Conservation (phyloP, 768 basidiomycete genomes). For the Calvatia gigantea region DNA sequence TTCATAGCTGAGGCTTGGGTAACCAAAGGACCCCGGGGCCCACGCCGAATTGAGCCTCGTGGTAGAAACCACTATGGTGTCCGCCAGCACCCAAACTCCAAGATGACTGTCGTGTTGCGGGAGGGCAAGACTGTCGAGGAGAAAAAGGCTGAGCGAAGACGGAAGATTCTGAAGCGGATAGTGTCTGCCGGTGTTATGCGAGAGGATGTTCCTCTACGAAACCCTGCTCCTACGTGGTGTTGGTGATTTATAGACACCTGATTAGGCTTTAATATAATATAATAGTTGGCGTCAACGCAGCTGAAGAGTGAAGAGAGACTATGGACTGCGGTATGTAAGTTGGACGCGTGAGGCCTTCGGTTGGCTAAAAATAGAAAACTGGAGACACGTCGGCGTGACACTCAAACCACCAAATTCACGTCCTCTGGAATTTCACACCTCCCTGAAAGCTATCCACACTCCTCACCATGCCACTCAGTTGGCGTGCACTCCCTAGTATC, state of each 20-base stretch:
- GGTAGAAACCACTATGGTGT: constrained; percentile 82
- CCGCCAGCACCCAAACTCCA: constrained; percentile 70
- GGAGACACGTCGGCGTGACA: constrained; percentile 26
- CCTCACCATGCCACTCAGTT: constrained; percentile 39
- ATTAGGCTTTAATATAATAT: constrained; percentile 15
- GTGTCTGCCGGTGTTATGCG: constrained; percentile 77
- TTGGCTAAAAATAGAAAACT: constrained; percentile 17
- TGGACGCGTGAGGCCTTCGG: background rate
- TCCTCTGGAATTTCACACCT: background rate
- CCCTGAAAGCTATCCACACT: constrained; percentile 22
- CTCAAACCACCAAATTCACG: constrained; percentile 4
- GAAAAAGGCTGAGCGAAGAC: constrained; percentile 55
- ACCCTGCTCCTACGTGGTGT: constrained; percentile 68
- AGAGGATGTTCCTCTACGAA: constrained; percentile 78
- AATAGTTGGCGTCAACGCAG: background rate
- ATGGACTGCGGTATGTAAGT: background rate
- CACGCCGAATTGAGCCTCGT: constrained; percentile 72
- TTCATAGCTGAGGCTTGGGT: constrained; percentile 89
- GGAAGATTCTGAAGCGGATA: constrained; percentile 69
- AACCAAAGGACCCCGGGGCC: constrained; percentile 67
- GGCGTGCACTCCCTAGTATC: constrained; percentile 41
- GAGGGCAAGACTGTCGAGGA: constrained; percentile 80
- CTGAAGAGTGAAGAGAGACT: background rate
- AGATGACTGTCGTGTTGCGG: constrained; percentile 70
- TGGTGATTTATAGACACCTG: constrained; percentile 49